Evolutionary conservation across 2,329 filamentous ascomycete genomes (phyloP).

Genomic region (Cadophora sp.): DNA sequence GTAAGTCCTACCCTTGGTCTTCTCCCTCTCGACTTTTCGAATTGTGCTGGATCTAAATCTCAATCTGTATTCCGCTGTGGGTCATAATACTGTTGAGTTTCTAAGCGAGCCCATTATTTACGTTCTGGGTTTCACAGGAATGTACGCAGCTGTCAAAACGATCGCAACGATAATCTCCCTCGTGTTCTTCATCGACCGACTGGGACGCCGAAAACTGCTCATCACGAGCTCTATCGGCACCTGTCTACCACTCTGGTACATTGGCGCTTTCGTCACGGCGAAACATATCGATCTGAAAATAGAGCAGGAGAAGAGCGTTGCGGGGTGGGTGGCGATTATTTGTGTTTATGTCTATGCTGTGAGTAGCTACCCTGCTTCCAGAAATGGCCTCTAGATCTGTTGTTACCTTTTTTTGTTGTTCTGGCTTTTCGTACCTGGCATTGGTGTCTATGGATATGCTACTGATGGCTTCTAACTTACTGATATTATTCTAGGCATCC

Average conservation of each 20-base stretch:
- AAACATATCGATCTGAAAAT: conserved; percentile 28
- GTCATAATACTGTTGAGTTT: neutral
- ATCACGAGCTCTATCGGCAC: conserved; percentile 30
- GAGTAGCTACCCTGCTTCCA: too few relatives aligned
- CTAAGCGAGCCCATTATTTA: neutral
- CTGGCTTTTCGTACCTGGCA: too few relatives aligned
- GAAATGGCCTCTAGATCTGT: too few relatives aligned
- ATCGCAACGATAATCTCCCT: conserved; percentile 50
- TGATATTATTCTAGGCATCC: too few relatives aligned
- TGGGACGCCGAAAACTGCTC: conserved; percentile 59
- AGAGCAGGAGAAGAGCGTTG: conserved; percentile 23
- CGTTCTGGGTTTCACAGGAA: conserved; percentile 22
- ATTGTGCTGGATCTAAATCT: neutral
- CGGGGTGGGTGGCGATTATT: conserved; percentile 36
- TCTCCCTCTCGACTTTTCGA: neutral
- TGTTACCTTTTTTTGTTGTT: too few relatives aligned
- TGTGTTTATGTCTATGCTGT: conserved; percentile 38
- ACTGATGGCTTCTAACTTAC: neutral
- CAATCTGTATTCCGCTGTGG: neutral
- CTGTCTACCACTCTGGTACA: conserved; percentile 35
- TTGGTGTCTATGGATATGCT: too few relatives aligned
- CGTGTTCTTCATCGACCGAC: conserved; percentile 64
- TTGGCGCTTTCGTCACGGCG: conserved; percentile 38
- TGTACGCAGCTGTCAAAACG: conserved; percentile 37
- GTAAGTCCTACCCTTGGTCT: conserved; percentile 20